Base-by-base conservation (phyloP, 2,329 filamentous ascomycete species). In the Aspergillus novoparasiticus region DNA sequence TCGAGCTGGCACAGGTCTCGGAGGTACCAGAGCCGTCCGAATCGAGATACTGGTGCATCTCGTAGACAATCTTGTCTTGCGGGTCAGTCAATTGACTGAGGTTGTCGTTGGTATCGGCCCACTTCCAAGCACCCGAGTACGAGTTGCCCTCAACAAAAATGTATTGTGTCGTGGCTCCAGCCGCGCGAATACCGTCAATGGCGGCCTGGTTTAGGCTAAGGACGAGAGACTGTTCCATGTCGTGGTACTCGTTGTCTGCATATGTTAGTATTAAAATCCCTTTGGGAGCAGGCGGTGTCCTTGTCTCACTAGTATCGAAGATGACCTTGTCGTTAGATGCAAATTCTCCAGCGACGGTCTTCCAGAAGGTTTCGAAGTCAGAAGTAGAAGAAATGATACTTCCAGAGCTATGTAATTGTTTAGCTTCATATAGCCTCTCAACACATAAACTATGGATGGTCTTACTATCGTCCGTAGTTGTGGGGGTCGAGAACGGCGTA, bases 31-130 rank as follows among this genome's bases (percentile, higher is more conserved):
- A 84, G 62, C 83, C 81, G 61, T 87, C 85, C 0, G 73, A 76
- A 75, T 88, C 85, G 43, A 87, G 85, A 69, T 87, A 88, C 75
- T 87, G 85, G 72, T 88, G 85, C 85, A 87, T 87, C 70, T 87
- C 84, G 74, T 85, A 87, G 71, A 87, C 75, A 61, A 87, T 79
- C 69, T 84, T 85, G 75, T 86, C 76, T 53, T 77, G 63, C 0
- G 84, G 79, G 64, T 88, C 85, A 8, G 81, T 84, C 46, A 87
- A 79, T 32, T 67, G 75, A 57, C 79, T 77, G 58, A 84, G 78
- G 51, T 76, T 80, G 19, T 81, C 76, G 65, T 79, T 78, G 60
- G 72, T 69, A 12, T 68, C 69, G 16, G 75, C 76, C 85, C 85
- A 86, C 9, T 81, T 83, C 81, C 80, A 82, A 32, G 81, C 81